Evolutionary conservation across 2,329 filamentous ascomycete species (phyloP).

Genomic region (Anisogramma anomala): DNA sequence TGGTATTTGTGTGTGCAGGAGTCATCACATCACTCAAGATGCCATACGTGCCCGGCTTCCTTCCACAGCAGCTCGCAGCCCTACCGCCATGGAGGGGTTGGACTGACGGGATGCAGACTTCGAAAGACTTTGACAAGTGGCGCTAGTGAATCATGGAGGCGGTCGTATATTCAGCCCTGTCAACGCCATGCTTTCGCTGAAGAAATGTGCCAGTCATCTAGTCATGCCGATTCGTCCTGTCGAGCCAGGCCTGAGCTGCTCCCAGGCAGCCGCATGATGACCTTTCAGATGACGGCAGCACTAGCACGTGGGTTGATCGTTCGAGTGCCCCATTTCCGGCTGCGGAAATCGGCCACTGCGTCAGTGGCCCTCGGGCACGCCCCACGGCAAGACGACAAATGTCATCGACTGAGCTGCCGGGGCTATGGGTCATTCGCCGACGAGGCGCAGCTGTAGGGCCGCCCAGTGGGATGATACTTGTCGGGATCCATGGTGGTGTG

Average conservation of each 20-base stretch:
- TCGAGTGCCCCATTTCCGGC: not conserved
- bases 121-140: no score
- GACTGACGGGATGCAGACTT: no score
- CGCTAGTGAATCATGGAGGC: no score
- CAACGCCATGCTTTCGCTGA: no score
- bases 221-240: not conserved
- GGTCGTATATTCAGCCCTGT: no score
- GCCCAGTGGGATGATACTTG: not conserved
- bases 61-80: no score
- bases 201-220: not conserved
- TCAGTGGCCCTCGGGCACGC: not conserved
- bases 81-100: no score
- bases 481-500: not conserved
- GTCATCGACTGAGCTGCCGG: not conserved
- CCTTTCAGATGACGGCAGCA: not conserved
- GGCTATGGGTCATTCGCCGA: not conserved
- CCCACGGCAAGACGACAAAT: not conserved
- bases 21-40: no score
- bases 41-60: no score
- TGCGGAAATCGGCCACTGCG: not conserved
- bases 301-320: not conserved
- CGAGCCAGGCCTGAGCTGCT: not conserved
- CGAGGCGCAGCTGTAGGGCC: not conserved
- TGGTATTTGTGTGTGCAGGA: no score
- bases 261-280: not conserved